Percentiles rank a stretch among this genome's conserved stretches.
Evolutionary conservation across 345 rosid species (phyloP).

Genomic region (Camelina sativa): DNA sequence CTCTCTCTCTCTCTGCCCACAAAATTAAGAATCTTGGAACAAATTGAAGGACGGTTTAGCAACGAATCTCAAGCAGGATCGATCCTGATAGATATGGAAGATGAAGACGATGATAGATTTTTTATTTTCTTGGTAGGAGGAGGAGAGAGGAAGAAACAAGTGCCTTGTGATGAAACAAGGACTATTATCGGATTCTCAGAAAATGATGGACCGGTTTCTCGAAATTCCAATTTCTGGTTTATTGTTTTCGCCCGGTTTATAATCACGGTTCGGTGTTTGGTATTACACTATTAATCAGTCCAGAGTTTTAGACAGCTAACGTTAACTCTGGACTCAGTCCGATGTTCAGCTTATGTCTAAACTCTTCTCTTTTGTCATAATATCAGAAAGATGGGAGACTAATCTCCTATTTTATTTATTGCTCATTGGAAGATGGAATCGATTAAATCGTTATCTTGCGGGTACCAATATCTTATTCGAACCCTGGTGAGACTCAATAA

Average conservation of each 20-base stretch:
- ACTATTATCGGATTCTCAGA: conserved; percentile 11
- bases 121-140: conserved; percentile 33
- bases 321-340: no score
- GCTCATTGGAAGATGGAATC: no score
- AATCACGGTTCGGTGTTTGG: background rate
- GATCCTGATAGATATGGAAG: conserved; percentile 22
- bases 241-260: background rate
- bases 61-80: conserved; percentile 5
- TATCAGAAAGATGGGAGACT: no score
- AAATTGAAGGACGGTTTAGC: background rate
- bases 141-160: conserved; percentile 32
- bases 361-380: no score
- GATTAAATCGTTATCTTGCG: no score
- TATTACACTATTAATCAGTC: no score
- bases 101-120: background rate
- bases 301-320: no score
- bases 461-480: no score
- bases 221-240: background rate
- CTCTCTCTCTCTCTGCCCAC: conserved; percentile 45
- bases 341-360: no score
- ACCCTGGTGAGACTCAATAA: no score
- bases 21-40: background rate
- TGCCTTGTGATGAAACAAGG: background rate
- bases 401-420: no score
- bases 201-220: conserved; percentile 16